Conservation (phyloP, 1,284 basidiomycete species). For the Sporisorium iseilematis-ciliati region DNA sequence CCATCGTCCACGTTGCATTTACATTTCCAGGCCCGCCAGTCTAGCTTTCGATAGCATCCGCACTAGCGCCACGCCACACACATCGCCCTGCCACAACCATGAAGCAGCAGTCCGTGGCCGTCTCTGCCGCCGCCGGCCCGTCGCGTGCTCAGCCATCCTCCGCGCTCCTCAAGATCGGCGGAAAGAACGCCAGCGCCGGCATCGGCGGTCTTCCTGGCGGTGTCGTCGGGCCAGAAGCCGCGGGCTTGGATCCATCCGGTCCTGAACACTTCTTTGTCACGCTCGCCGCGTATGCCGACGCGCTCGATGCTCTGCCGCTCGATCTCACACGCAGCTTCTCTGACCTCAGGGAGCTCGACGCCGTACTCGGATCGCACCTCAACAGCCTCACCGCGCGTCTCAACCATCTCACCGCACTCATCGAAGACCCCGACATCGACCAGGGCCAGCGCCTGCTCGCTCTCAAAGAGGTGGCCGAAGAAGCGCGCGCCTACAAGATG, state of each 20-base stretch:
- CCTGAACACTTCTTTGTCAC: constrained; percentile 62
- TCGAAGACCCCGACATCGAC: constrained; percentile 75
- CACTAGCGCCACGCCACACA: not conserved
- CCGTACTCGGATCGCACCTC: constrained; percentile 80
- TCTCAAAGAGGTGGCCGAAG: constrained; percentile 91
- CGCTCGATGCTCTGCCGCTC: constrained; percentile 90
- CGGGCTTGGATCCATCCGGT: constrained; percentile 45
- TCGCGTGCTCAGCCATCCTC: constrained; percentile 28
- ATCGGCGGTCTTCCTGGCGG: constrained; percentile 47
- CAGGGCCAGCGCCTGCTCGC: constrained; percentile 87
- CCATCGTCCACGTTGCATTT: not conserved
- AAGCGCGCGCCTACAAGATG: constrained; percentile 88
- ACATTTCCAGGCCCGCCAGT: not conserved
- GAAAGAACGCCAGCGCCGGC: constrained; percentile 19
- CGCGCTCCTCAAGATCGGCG: constrained; percentile 11
- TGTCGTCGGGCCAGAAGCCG: constrained; percentile 46
- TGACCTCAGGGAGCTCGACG: constrained; percentile 96
- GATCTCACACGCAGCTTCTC: constrained; percentile 94
- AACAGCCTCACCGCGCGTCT: constrained; percentile 62
- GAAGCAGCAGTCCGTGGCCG: constrained; percentile 26
- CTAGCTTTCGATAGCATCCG: not conserved
- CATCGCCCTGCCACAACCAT: constrained; percentile 8
- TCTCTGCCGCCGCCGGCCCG: constrained; percentile 28
- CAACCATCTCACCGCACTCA: constrained; percentile 55
- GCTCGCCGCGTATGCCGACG: constrained; percentile 74